Percentiles rank a stretch among this genome's conserved stretches.
Evolutionary conservation across 768 basidiomycete species (phyloP).

Genomic region (Tubosaeta brunneosetosa): DNA sequence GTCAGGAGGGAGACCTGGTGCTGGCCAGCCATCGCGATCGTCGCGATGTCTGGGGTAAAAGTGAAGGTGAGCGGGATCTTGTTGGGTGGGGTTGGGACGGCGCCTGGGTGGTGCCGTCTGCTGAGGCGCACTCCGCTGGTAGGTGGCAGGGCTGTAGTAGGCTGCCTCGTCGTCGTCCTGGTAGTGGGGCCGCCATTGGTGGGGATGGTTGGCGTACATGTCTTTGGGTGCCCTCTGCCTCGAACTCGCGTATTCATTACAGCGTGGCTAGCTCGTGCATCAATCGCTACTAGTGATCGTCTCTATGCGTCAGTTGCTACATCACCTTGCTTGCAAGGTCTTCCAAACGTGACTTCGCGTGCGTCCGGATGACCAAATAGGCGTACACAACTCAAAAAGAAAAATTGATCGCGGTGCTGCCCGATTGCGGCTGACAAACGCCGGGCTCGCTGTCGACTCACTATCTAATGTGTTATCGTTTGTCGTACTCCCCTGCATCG

Average conservation of each 20-base stretch:
- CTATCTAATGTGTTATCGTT: too few species aligned
- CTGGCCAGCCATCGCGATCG: constrained; percentile 16
- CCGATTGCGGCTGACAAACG: too few species aligned
- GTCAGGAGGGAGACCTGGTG: constrained; percentile 12
- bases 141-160: constrained; percentile 8
- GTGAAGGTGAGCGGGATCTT: constrained; percentile 8
- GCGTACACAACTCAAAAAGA: too few species aligned
- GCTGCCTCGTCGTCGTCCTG: constrained; percentile 10
- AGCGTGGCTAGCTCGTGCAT: constrained; percentile 1
- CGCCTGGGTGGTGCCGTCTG: constrained; percentile 13
- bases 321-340: too few species aligned
- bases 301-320: too few species aligned
- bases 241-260: not conserved
- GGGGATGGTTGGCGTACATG: constrained; percentile 9
- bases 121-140: constrained; percentile 3
- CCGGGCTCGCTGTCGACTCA: too few species aligned
- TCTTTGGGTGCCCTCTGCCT: constrained; percentile 1
- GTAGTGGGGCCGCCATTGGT: constrained; percentile 2
- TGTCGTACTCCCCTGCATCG: too few species aligned
- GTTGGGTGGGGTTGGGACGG: constrained; percentile 8
- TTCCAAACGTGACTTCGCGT: too few species aligned
- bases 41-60: constrained; percentile 20
- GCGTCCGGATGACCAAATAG: too few species aligned
- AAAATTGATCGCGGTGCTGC: too few species aligned
- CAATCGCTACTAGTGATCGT: too few species aligned